Evolutionary conservation across 306 rosid genomes (phyloP), one percentile per base, ranked within the genome.

Genomic region (Notholithocarpus densiflorus): DNA sequence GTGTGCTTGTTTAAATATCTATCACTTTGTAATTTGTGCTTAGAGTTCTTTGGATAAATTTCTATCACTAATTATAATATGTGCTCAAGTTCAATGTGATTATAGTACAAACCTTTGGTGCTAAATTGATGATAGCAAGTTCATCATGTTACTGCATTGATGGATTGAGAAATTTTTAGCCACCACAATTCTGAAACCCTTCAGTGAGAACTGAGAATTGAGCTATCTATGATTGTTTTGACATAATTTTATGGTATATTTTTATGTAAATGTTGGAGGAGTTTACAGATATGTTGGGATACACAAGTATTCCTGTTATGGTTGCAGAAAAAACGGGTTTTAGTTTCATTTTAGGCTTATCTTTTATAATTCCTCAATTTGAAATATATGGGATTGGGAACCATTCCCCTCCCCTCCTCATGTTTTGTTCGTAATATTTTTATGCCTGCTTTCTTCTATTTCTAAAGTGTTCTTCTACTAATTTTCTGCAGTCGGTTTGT

Each of bases 401-500:
- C 53, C 45, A 2, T 19, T 34, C 8, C 29, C 43, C 75, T 75
- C 64, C 27, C 57, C 10, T 27, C 13, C 23, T 86, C 19, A 18
- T 19, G 31, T 60, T 34, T 55, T 77, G 21, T 59, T 60, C 52
- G 31, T 40, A 59, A 13, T 29, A 18, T 24, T 85, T 54, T 52
- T 29, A 12, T 26, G 14, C 15, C 32, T 26, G 18, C 19, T 26
- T 7, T 5, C 27, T 52, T 40, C 34, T 71, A 43, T 76, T 37
- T 56, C 75, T 60, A 70, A 5, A 23, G 26, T 17, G 1, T 68
- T 48, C 51, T 23, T 56, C 32, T 56, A 29, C 64, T 40, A 53
- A 65, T 40, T 77, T 71, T 62, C 78, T 86, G 90, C 95, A 95
- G 99, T 73, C 99, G 98, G 10, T 95, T 95, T 84, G 99, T 95